Percentiles rank a stretch among this genome's conserved stretches.
Conservation (phyloP, 2,329 filamentous ascomycete species). For the Diaporthe nobilis region DNA sequence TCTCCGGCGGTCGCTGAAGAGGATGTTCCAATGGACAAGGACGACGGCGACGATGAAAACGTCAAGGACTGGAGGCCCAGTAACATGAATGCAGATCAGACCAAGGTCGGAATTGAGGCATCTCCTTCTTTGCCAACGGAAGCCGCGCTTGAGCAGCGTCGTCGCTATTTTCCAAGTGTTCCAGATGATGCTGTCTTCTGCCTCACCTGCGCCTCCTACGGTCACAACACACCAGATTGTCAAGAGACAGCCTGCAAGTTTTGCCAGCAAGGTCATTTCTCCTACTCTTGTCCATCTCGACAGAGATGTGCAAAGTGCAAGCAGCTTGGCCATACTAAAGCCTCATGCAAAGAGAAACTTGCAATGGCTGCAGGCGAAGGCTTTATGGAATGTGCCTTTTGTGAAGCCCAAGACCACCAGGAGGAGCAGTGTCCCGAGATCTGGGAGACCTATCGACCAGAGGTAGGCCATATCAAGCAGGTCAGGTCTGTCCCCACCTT, state of each 20-base stretch:
- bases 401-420: conserved; percentile 67
- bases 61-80: neutral
- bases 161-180: conserved; percentile 67
- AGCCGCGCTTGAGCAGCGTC: conserved; percentile 57
- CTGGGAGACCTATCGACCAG: conserved; percentile 70
- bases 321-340: conserved; percentile 70
- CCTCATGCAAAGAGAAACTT: conserved; percentile 70
- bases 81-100: neutral
- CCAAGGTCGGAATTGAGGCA: neutral
- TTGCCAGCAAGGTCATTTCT: conserved; percentile 64
- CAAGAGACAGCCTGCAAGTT: conserved; percentile 62
- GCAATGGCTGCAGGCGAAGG: conserved; percentile 58
- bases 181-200: conserved; percentile 61
- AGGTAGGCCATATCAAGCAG: conserved; percentile 57
- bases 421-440: conserved; percentile 72
- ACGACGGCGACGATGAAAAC: neutral
- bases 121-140: conserved; percentile 34
- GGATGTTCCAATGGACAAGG: neutral
- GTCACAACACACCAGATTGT: conserved; percentile 63
- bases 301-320: conserved; percentile 71
- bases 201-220: conserved; percentile 63
- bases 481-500: conserved; percentile 65
- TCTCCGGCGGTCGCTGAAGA: neutral
- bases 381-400: conserved; percentile 71
- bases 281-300: conserved; percentile 64